Percentiles rank a stretch among this genome's conserved stretches.
These are phyloP conservation scores for Coix lacrymajobi DNA, from an alignment of 176 grass and related monocot genomes.

Conservation along the genomic window DNA sequence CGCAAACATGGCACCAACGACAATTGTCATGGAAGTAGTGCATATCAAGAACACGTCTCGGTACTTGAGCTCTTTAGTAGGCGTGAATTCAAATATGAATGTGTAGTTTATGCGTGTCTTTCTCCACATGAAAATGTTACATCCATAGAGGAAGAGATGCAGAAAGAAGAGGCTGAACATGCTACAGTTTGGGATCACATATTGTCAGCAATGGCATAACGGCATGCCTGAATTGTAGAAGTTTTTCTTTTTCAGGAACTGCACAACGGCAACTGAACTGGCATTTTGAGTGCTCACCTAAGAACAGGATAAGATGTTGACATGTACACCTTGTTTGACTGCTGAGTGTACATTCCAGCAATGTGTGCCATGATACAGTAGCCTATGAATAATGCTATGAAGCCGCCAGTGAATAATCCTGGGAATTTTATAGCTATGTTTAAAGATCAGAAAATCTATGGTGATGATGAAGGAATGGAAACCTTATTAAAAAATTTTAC, in stretches of 20 bases:
- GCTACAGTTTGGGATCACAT: conserved; percentile 45
- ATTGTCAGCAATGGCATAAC: conserved; percentile 26
- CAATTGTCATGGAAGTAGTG: conserved; percentile 63
- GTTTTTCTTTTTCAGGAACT: not conserved
- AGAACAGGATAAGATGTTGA: conserved; percentile 92
- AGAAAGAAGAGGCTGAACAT: conserved; percentile 97
- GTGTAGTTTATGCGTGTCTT: conserved; percentile 87
- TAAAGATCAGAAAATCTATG: conserved; percentile 22
- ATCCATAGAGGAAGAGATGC: conserved; percentile 94
- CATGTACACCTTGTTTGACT: conserved; percentile 87
- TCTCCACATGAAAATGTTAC: conserved; percentile 98
- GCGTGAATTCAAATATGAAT: conserved; percentile 93
- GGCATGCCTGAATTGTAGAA: not conserved
- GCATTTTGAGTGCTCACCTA: conserved; percentile 47
- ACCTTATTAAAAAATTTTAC: conserved; percentile 45
- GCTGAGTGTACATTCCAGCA: conserved; percentile 83
- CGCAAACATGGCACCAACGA: conserved; percentile 82
- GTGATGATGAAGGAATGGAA: conserved; percentile 1
- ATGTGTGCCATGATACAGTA: conserved; percentile 91
- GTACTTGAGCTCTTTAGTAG: conserved; percentile 85
- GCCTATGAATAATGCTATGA: conserved; percentile 69
- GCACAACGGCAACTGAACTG: conserved; percentile 8
- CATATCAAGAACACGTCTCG: conserved; percentile 80
- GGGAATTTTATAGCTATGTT: conserved; percentile 23
- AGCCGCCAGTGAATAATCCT: conserved; percentile 83